These are phyloP conservation scores for Corniculantispora saksenae DNA, from an alignment of 2,329 filamentous ascomycete species.

Conservation along the genomic window DNA sequence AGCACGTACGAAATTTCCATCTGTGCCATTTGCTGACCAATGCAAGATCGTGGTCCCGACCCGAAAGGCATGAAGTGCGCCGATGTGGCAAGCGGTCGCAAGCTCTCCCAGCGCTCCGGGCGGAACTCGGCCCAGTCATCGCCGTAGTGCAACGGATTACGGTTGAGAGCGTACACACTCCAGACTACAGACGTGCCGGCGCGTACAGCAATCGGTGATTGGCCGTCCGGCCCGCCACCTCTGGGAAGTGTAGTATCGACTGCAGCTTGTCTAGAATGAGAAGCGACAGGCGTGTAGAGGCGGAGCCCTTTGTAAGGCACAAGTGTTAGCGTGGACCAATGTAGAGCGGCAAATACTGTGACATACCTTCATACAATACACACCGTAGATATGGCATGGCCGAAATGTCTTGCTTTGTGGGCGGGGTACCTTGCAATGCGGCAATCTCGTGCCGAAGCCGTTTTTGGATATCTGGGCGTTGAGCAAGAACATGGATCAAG, in stretches of 20 bases:
- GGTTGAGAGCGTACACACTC: constrained; percentile 17
- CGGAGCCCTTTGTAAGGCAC: not conserved
- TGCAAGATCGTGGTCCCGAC: constrained; percentile 17
- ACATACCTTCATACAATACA: constrained; percentile 12
- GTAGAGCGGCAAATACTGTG: not conserved
- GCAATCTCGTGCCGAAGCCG: constrained; percentile 3
- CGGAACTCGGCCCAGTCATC: constrained; percentile 16
- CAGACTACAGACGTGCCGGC: constrained; percentile 44
- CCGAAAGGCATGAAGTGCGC: constrained; percentile 16
- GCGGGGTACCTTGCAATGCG: not conserved
- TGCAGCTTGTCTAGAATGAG: constrained; percentile 40
- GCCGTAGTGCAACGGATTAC: constrained; percentile 12
- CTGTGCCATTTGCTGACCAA: constrained; percentile 16
- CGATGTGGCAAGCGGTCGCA: not conserved
- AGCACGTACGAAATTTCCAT: constrained; percentile 17
- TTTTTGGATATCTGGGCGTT: constrained; percentile 2
- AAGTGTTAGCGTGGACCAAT: not conserved
- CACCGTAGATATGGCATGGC: constrained; percentile 9
- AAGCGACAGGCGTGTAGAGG: constrained; percentile 16
- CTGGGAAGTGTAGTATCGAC: constrained; percentile 50
- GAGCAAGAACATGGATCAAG: constrained; percentile 1
- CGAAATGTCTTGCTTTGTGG: constrained; percentile 8
- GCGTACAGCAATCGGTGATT: constrained; percentile 49
- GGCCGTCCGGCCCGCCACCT: constrained; percentile 52
- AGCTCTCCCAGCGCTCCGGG: constrained; percentile 11